A percentile compares a stretch with the other conserved stretches of the same genome.
These are phyloP conservation scores for Monosporozyma unispora DNA, from an alignment of 805 yeast species.

Conservation along the genomic window DNA sequence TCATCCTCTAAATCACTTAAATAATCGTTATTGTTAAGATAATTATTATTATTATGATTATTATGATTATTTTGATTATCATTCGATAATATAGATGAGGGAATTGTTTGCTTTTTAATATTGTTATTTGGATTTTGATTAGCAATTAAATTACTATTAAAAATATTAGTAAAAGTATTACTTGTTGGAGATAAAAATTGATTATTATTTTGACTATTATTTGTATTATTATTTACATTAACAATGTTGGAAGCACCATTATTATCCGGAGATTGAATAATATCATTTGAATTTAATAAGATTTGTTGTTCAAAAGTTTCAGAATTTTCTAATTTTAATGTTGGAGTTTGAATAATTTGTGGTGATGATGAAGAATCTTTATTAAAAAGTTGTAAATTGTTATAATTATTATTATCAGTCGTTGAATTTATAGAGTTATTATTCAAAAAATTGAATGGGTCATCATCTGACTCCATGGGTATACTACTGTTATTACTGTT, in stretches of 20 bases:
- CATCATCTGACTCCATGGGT: neutral
- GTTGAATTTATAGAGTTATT: neutral
- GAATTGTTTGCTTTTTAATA: neutral
- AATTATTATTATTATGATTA: neutral
- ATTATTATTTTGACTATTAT: neutral
- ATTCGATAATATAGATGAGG: neutral
- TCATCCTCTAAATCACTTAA: constrained; percentile 8
- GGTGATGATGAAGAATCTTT: neutral
- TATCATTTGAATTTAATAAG: neutral
- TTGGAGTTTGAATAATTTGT: constrained; percentile 10
- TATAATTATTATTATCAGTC: neutral
- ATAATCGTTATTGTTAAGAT: constrained; percentile 3
- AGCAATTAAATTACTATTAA: neutral
- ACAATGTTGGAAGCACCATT: neutral
- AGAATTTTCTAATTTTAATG: constrained; percentile 12
- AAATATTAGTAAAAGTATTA: neutral
- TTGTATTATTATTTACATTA: neutral
- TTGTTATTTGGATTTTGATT: constrained; percentile 2
- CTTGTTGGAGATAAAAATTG: neutral
- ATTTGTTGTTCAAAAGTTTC: neutral
- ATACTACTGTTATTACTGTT: neutral
- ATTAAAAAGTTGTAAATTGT: neutral
- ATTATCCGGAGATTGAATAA: neutral
- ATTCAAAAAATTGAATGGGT: neutral
- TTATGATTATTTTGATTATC: too few species aligned